Conservation (phyloP, 2,329 filamentous ascomycete species). For the Allantophomopsis cytisporea region DNA sequence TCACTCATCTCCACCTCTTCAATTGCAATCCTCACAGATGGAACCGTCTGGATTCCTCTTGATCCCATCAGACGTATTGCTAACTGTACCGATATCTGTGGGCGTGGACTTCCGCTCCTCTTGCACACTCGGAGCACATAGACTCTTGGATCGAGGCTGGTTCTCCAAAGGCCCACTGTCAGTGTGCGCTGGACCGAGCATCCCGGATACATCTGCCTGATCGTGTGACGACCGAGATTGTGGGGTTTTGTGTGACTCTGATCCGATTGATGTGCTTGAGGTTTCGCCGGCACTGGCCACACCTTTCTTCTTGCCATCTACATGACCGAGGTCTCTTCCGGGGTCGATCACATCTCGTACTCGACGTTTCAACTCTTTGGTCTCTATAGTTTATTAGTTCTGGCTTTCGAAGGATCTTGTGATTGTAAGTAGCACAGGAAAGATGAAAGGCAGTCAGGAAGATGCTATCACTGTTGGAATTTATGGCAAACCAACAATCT, state of each 20-base stretch:
- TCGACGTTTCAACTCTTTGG: slow-evolving; percentile 77
- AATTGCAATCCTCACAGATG: slow-evolving; percentile 7
- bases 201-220: background rate
- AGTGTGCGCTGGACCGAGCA: background rate
- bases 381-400: slow-evolving; percentile 36
- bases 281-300: background rate
- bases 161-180: background rate
- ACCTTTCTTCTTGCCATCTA: slow-evolving; percentile 35
- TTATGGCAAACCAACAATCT: too few relatives aligned
- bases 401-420: background rate
- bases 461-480: too few relatives aligned
- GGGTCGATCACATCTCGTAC: slow-evolving; percentile 77
- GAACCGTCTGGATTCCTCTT: slow-evolving; percentile 4
- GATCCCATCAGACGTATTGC: background rate
- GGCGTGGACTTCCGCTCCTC: slow-evolving; percentile 4
- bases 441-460: too few relatives aligned
- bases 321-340: slow-evolving; percentile 65
- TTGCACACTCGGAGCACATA: background rate
- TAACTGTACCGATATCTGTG: slow-evolving; percentile 4
- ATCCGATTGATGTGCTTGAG: background rate
- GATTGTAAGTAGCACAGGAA: background rate
- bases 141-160: too few relatives aligned
- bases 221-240: background rate
- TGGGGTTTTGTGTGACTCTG: background rate
- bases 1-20: background rate